phyloP scores from a whole-genome alignment of 2,329 filamentous ascomycete genomes.

The Hysterium pulicare region DNA sequence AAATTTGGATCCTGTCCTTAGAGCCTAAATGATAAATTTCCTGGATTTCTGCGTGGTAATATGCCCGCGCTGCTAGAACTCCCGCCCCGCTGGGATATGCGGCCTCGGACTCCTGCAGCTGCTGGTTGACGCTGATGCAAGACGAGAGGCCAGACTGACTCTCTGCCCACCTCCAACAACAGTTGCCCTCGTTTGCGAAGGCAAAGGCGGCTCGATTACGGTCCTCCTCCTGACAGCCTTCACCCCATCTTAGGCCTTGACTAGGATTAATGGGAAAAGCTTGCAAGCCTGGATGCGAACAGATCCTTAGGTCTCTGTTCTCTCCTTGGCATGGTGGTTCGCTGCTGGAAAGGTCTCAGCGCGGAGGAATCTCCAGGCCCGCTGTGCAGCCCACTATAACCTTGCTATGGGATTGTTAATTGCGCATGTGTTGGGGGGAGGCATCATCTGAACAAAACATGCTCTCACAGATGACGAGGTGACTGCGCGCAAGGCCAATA shows the following conservation, averaged over 20 bases:
- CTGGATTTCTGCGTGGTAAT: conserved; percentile 8
- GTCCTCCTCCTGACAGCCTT: too few relatives aligned
- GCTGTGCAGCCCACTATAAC: not conserved
- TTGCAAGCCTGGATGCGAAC: too few relatives aligned
- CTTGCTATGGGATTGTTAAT: not conserved
- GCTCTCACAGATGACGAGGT: too few relatives aligned
- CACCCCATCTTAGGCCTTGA: too few relatives aligned
- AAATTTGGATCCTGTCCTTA: conserved; percentile 28
- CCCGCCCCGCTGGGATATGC: not conserved
- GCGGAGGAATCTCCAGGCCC: too few relatives aligned
- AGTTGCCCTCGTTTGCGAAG: not conserved
- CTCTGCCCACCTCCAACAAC: too few relatives aligned
- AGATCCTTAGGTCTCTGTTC: too few relatives aligned
- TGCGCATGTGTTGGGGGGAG: not conserved
- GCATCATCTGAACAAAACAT: not conserved
- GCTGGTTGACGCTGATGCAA: not conserved
- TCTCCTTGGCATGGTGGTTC: too few relatives aligned
- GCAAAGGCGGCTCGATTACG: not conserved
- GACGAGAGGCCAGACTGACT: not conserved
- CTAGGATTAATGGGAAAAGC: too few relatives aligned
- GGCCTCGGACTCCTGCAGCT: not conserved
- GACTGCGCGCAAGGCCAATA: too few relatives aligned
- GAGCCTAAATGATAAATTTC: conserved; percentile 24
- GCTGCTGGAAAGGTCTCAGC: too few relatives aligned
- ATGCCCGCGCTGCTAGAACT: conserved; percentile 1